Base-by-base conservation (phyloP, 2,329 filamentous ascomycete species). In the Xylaria sp. region DNA sequence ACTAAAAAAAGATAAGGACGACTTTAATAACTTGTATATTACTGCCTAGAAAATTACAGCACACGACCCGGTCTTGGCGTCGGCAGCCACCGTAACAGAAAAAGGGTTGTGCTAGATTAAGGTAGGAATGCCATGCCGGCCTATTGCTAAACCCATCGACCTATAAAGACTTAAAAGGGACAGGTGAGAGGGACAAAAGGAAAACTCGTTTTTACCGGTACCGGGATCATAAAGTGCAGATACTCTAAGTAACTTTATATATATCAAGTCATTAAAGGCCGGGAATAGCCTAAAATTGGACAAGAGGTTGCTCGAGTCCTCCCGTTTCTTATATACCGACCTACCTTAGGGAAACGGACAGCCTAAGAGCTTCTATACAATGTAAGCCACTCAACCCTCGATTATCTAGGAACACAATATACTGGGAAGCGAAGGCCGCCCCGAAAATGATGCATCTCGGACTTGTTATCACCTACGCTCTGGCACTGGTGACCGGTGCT, bases 371-470 rank as follows among this genome's bases (percentile, higher is more conserved):
- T 67, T 59, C 44, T 18, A 50, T 18, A 60, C 65, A 23, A 68
- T 23, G 60, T n/a, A 54, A 68, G 48, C 60, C n/a, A n/a, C n/a
- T n/a, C n/a, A n/a, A n/a, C n/a, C n/a, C n/a, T n/a, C n/a, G n/a
- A n/a, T n/a, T n/a, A n/a, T n/a, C n/a, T n/a, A n/a, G n/a, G n/a
- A 68, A 68, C 60, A 68, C 50, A 68, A 60, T 50, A 68, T 50
- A 68, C 60, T 60, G 48, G 48, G 54, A 68, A 64, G 55, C 29
- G 60, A 68, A 68, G 32, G 48, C 40, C 54, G 55, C 60, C 47
- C 18, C 48, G 42, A 63, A 68, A 55, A 68, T 60, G 65, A 60
- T 68, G 60, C 60, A 60, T 68, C 60, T 68, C 55, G 40, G 65
- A 63, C 60, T 68, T 63, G 63, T 48, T 51, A 16, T 68, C 65